Conservation (phyloP, 2,329 filamentous ascomycete genomes). For the Colletotrichum tamarilloi region DNA sequence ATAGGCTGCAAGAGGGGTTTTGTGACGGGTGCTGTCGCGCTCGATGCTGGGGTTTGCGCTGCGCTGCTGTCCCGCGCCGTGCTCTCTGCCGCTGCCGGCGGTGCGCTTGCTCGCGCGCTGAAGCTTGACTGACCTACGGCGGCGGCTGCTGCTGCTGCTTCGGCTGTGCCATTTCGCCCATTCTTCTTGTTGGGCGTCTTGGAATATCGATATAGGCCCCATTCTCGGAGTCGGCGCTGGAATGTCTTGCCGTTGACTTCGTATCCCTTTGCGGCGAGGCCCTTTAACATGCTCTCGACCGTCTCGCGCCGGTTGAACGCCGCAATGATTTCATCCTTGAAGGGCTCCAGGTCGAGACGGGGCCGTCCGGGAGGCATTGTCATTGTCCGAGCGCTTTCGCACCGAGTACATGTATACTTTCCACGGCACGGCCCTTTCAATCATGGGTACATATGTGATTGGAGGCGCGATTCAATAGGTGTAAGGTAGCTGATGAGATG, state of each 20-base stretch:
- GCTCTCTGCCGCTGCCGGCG: background rate
- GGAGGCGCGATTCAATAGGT: background rate
- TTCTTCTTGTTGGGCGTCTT: slow-evolving; percentile 6
- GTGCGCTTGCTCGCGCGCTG: background rate
- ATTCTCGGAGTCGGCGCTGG: slow-evolving; percentile 20
- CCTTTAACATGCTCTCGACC: slow-evolving; percentile 26
- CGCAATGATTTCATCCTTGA: slow-evolving; percentile 21
- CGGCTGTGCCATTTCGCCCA: background rate
- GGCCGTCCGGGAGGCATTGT: slow-evolving; percentile 24
- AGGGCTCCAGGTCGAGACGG: slow-evolving; percentile 25
- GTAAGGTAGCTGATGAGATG: background rate
- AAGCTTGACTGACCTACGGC: background rate
- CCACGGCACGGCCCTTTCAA: background rate
- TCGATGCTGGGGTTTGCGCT: background rate
- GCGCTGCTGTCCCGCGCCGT: background rate
- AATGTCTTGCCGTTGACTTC: slow-evolving; percentile 21
- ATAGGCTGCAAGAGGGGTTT: slow-evolving; percentile 1
- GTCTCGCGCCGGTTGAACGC: slow-evolving; percentile 26
- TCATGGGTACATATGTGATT: background rate
- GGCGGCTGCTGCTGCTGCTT: background rate
- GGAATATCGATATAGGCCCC: slow-evolving; percentile 16
- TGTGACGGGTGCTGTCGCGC: background rate
- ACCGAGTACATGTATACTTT: background rate
- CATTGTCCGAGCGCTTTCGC: background rate
- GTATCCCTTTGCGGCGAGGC: slow-evolving; percentile 16